Evolutionary conservation across 345 rosid genomes (phyloP), one percentile per base, ranked within the genome.

Genomic region (Gossypium stocksii): DNA sequence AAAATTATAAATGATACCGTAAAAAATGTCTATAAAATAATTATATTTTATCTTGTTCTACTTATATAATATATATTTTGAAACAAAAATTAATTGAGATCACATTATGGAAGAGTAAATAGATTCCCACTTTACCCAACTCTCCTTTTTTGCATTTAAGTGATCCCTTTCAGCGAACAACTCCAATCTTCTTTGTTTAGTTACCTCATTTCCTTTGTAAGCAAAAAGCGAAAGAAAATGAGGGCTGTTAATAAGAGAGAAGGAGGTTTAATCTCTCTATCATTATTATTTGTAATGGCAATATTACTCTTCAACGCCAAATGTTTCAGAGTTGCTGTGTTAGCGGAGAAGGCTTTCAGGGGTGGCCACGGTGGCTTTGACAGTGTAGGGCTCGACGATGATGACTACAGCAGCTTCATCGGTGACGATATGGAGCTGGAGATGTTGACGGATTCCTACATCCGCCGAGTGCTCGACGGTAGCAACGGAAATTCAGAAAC

Each of bases 371-470:
- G 23, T 2, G 2, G 13, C 7, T 16, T 8, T 17, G 41, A 20
- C 41, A 2, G 60, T 41, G 8, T 4, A 3, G 44, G 19, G 62
- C 29, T 49, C 15, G 19, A 20, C 22, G 41, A 72, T 5, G 34
- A 56, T 2, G 19, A 56, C 46, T 14, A 4, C 49, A 17, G 52
- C 61, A 8, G 10, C 60, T n/a, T 56, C 65, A 12, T 57, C 19
- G 75, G 10, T 10, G 44, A 44, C 7, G 56, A 6, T 11, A 2
- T 25, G 4, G 66, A 72, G 56, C 15, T 72, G 52, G 76, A 72
- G 45, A 8, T 60, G 66, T 60, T 72, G 76, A 72, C 48, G 58
- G 76, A 72, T 7, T 52, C 49, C 5, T 44, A 70, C 16, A 56
- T 54, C 20, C 20, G 11, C 61, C 59, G 74, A n/a, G 19, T 56